Evolutionary conservation across 225 moss, liverwort and hornwort species (phyloP), one percentile per base, ranked within the genome.

Genomic region (Physcomitrellopsis africana): DNA sequence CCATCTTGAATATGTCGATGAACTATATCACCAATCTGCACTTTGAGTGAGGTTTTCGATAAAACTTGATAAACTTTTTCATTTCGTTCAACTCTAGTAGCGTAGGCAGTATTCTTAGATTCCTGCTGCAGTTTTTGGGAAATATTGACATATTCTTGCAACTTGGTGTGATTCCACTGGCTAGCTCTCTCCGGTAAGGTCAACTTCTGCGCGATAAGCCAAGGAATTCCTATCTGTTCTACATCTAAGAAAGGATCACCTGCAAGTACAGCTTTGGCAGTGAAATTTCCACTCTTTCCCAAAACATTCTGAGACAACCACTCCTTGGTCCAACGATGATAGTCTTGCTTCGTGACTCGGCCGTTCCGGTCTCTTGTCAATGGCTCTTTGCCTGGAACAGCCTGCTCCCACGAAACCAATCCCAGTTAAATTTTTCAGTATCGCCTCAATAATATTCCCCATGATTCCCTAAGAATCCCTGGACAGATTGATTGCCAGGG

Each of bases 231-330:
- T 63, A 94, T 89, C 64, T 94, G 91, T 32, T 77, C 90, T 32
- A 96, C 87, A 47, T 29, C 42, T 56, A 96, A 69, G 15, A 77
- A 87, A 47, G 96, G 96, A 78, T 96, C 94, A n/a, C 96, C 96
- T 27, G 77, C 83, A 47, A 96, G 76, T 10, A 96, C 80, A 52
- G 86, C 84, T 67, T 86, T 82, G 0, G 92, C 96, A 60, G 86
- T 83, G 14, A 71, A 73, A 63, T 92, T 92, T 13, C 84, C 86
- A 12, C 89, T 72, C 74, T 96, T 96, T 1, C 80, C 94, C 54
- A 96, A 69, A 37, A 96, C 71, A 52, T 84, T 79, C 11, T 87
- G 63, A 57, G 89, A 87, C 51, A 96, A 72, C 92, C 96, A 92
- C 32, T 86, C 86, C n/a, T 87, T 83, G 66, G 92, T 92, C 82